Evolutionary conservation across 192 early-diverging fungal genomes (phyloP).

Genomic region (Rhizophlyctis rosea): DNA sequence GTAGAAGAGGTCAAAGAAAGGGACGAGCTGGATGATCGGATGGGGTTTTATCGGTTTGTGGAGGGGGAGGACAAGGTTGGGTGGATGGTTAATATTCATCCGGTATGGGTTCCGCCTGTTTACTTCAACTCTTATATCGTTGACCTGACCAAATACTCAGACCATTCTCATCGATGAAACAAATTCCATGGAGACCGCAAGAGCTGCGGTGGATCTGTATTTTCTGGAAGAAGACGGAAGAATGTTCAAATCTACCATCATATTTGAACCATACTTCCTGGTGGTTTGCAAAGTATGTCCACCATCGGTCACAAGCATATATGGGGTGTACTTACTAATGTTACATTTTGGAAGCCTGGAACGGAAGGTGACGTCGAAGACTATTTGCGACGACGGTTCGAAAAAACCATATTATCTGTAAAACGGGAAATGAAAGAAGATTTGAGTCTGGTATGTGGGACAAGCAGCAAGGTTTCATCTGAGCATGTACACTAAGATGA

Average conservation of each 20-base stretch:
- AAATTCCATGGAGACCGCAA: conserved; percentile 38
- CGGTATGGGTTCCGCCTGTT: conserved; percentile 42
- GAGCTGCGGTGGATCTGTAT: conserved; percentile 83
- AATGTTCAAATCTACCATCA: conserved; percentile 82
- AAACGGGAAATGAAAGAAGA: conserved; percentile 75
- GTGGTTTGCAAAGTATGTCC: conserved; percentile 73
- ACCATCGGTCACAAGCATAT: background rate
- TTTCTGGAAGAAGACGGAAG: conserved; percentile 88
- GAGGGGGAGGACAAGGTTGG: conserved; percentile 55
- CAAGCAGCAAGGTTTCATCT: too few species aligned
- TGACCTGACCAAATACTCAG: background rate
- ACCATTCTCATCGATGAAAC: conserved; percentile 24
- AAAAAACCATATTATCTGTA: conserved; percentile 62
- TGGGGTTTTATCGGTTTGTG: conserved; percentile 41
- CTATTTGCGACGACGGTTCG: conserved; percentile 69
- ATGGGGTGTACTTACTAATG: background rate
- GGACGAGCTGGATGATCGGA: conserved; percentile 40
- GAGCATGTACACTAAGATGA: background rate
- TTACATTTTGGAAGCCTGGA: conserved; percentile 47
- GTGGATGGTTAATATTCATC: conserved; percentile 96
- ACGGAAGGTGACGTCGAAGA: conserved; percentile 83
- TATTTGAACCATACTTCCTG: conserved; percentile 90
- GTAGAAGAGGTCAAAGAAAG: conserved; percentile 11
- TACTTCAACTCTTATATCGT: background rate
- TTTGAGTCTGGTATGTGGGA: conserved; percentile 67